phyloP scores from a whole-genome alignment of 2,329 filamentous ascomycete genomes.

The Aspergillus hortae region DNA sequence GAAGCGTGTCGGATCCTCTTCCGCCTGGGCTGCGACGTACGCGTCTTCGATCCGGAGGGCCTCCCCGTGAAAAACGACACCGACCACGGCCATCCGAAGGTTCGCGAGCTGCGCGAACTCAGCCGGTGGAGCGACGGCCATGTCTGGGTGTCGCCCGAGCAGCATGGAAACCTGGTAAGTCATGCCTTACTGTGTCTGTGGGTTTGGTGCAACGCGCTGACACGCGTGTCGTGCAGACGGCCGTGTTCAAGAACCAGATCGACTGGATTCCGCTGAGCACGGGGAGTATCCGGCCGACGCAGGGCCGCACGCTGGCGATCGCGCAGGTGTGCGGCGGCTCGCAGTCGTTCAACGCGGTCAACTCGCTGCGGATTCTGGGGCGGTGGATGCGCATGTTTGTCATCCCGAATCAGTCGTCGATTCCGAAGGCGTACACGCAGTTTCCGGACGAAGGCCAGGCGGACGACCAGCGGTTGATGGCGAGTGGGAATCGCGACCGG shows the following conservation, averaged over 20 bases:
- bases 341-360: constrained; percentile 66
- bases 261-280: constrained; percentile 65
- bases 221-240: constrained; percentile 43
- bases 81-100: constrained; percentile 56
- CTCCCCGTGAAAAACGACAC: constrained; percentile 63
- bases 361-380: constrained; percentile 61
- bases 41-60: constrained; percentile 57
- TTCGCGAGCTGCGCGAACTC: constrained; percentile 60
- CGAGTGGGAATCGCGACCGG: constrained; percentile 56
- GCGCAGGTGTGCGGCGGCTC: constrained; percentile 63
- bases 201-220: background rate
- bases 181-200: background rate
- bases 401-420: constrained; percentile 63
- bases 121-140: constrained; percentile 65
- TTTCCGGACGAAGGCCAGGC: constrained; percentile 52
- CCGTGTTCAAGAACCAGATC: constrained; percentile 67
- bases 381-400: constrained; percentile 69
- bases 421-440: constrained; percentile 62
- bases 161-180: constrained; percentile 60
- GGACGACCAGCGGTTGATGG: constrained; percentile 50
- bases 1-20: constrained; percentile 60
- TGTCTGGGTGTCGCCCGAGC: constrained; percentile 63
- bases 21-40: constrained; percentile 64
- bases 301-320: constrained; percentile 61
- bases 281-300: constrained; percentile 62